Evolutionary conservation across 2,329 filamentous ascomycete genomes (phyloP).

Genomic region (Cyphellophora europaea): DNA sequence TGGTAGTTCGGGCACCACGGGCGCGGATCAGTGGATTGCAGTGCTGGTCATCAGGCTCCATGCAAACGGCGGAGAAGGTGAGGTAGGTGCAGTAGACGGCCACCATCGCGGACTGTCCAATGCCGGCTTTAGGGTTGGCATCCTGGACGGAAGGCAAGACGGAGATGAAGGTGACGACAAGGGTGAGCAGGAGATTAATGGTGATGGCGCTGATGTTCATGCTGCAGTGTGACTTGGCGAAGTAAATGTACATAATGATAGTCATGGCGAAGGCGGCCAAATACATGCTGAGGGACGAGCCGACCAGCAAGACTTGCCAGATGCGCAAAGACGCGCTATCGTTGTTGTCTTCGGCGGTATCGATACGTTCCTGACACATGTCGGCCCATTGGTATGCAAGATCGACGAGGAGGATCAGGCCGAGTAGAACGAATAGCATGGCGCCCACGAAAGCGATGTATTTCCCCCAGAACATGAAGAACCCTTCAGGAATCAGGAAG

Average conservation of each 20-base stretch:
- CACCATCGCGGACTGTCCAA: conserved; percentile 97
- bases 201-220: conserved; percentile 98
- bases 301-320: conserved; percentile 82
- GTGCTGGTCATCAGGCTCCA: conserved; percentile 90
- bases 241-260: conserved; percentile 94
- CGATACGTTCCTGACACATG: conserved; percentile 88
- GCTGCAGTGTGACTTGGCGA: conserved; percentile 67
- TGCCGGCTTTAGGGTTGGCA: conserved; percentile 81
- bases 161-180: conserved; percentile 72
- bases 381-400: conserved; percentile 96
- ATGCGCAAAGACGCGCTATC: conserved; percentile 54
- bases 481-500: conserved; percentile 89
- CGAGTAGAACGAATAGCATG: conserved; percentile 87
- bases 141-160: conserved; percentile 87
- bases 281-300: conserved; percentile 92
- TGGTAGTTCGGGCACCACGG: conserved; percentile 79
- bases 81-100: conserved; percentile 97
- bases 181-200: conserved; percentile 77
- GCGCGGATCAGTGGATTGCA: conserved; percentile 88
- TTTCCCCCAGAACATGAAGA: conserved; percentile 94
- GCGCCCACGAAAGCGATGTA: conserved; percentile 82
- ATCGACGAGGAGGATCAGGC: conserved; percentile 85
- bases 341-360: conserved; percentile 46
- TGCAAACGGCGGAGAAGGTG: conserved; percentile 94
- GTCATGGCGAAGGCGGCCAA: conserved; percentile 85